Evolutionary conservation across 176 grass and related monocot genomes (phyloP).

Genomic region (Carex parvula): DNA sequence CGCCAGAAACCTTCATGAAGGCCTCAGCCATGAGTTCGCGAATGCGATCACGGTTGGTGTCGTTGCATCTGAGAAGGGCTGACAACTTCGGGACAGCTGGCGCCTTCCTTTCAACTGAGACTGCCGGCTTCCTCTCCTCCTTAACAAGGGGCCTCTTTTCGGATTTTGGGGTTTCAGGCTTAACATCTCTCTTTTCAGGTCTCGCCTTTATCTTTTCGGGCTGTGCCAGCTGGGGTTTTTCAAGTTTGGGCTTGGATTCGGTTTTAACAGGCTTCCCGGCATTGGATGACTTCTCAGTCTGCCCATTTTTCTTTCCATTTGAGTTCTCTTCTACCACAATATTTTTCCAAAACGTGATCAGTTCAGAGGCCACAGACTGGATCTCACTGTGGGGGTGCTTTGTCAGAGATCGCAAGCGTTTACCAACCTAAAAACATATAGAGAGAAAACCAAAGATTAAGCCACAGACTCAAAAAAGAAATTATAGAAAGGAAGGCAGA

Average conservation of each 20-base stretch:
- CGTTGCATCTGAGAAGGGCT: conserved; percentile 64
- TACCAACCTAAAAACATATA: conserved; percentile 59
- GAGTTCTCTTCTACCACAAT: conserved; percentile 64
- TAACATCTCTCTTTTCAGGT: conserved; percentile 35
- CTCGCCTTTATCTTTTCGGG: conserved; percentile 26
- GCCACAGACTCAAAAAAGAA: background rate
- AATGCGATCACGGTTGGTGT: conserved; percentile 56
- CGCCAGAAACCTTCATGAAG: conserved; percentile 56
- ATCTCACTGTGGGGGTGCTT: conserved; percentile 72
- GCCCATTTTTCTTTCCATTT: conserved; percentile 52
- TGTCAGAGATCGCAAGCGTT: conserved; percentile 63
- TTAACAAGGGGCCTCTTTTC: conserved; percentile 10
- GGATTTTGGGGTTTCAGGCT: conserved; percentile 16
- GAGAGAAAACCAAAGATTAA: background rate
- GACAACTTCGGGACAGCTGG: conserved; percentile 47
- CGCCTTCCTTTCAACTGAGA: conserved; percentile 16
- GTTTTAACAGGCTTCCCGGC: conserved; percentile 23
- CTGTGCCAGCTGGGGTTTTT: conserved; percentile 32
- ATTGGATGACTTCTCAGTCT: conserved; percentile 38
- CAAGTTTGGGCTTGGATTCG: conserved; percentile 19
- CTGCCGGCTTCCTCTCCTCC: background rate
- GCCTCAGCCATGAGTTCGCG: conserved; percentile 72
- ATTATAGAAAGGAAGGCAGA: background rate
- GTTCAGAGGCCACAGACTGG: conserved; percentile 52
- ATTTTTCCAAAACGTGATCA: conserved; percentile 76